A percentile compares a stretch with the other conserved stretches of the same genome.
These are phyloP conservation scores for Perkinsus olseni DNA, from an alignment of 169 alveolate genomes.

Conservation along the genomic window DNA sequence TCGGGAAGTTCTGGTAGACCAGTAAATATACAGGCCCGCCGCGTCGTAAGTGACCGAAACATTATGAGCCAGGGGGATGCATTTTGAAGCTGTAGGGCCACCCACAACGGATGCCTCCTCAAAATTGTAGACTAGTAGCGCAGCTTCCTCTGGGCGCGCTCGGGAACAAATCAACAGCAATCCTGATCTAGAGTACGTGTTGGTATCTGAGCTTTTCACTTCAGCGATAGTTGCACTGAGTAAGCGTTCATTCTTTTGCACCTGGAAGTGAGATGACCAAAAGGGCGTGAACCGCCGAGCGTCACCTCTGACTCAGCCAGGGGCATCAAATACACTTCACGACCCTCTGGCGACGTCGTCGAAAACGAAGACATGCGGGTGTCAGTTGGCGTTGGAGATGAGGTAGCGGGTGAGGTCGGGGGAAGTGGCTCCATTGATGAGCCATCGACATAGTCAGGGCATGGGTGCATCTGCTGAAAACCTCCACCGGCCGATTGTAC, in stretches of 20 bases:
- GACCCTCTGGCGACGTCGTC: not conserved
- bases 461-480: not conserved
- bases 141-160: not conserved
- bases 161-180: not conserved
- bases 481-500: too few relatives aligned
- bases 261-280: not conserved
- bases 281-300: not conserved
- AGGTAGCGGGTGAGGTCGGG: not conserved
- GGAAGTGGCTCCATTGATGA: not conserved
- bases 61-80: not conserved
- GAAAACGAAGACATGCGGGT: not conserved
- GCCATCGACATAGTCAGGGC: not conserved
- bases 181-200: not conserved
- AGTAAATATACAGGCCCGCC: not conserved
- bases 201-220: not conserved
- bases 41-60: not conserved
- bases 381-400: not conserved
- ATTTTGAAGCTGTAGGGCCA: not conserved
- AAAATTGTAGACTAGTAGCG: not conserved
- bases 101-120: not conserved
- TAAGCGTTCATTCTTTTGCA: not conserved
- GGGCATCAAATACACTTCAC: not conserved
- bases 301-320: not conserved
- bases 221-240: not conserved
- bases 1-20: not conserved